Base-by-base conservation (phyloP, 345 rosid species). In the Capsella bursapastoris region DNA sequence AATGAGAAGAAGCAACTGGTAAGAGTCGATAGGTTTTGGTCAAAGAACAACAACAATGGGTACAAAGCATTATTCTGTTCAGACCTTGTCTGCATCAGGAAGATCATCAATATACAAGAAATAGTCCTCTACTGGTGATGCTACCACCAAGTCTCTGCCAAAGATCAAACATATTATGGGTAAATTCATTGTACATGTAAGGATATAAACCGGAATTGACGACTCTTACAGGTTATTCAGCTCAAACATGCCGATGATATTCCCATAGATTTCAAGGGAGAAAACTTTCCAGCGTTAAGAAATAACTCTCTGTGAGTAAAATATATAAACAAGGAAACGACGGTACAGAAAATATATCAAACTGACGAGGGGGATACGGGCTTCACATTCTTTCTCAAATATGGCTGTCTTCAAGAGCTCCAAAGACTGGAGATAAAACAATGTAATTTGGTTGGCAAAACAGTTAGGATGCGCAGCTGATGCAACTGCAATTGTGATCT, bases 181-280 rank as follows among this genome's bases (percentile, higher is more conserved):
- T 45, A 61, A 40, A 34, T n/a, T 47, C 44, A 57, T 31, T 56
- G 44, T 32, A 71, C 43, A 32, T 8, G 12, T 31, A 59, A 28
- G 13, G 15, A n/a, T 52, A 25, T 34, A 69, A 8, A 63, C 6
- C 16, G 34, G 69, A 61, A 28, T 41, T 28, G 18, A 34, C 22
- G 35, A 69, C 58, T 50, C 97, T 88, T 86, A 94, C 96, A 94
- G 86, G 84, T 94, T 94, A 84, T 94, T 94, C 73, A 87, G 86
- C 89, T 94, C 97, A 77, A 90, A 91, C 96, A 94, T 94, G 86
- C 96, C 97, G 53, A 94, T 87, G 72, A 91, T 86, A 72, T 87
- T 84, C 63, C 97, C 98, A 75, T 88, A 91, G 71, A 94, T 86
- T 55, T 94, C 98, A 16, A 87, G 96, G 48, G 97, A 88, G 83